Base-by-base conservation (phyloP, 768 basidiomycete genomes). In the Phylloporus rhodoxanthus region DNA sequence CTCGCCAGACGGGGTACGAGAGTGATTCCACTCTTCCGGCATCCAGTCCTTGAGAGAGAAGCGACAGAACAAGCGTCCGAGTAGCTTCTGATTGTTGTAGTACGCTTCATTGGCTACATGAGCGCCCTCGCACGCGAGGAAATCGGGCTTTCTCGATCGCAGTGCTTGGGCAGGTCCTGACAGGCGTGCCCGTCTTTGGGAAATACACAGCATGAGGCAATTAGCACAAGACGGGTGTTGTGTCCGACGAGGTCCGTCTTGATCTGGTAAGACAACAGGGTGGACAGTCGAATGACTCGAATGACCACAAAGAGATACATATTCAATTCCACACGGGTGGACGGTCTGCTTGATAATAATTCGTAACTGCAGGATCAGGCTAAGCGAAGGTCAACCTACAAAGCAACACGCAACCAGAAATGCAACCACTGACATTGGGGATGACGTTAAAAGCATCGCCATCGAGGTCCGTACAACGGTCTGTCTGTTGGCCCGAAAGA, bases 131-230 rank as follows among this genome's bases (percentile, higher is more conserved):
- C 63, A 68, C n/a, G 70, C 69, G 3, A 77, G 59, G 56, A 73
- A 77, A 50, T 77, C 76, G 3, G 76, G 77, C 47, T 59, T 70
- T 6, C 38, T 52, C 52, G 48, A 9, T 33, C 28, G 3, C 59
- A 61, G 3, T 56, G 52, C 51, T 15, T 61, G 2, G 77, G 76
- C 2, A 77, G 54, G 21, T 61, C 51, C 21, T 45, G 28, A 77
- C 77, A 14, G 75, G 58, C 2, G 68, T 67, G 5, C 76, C 76
- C 4, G 69, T 72, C 47, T 78, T 77, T 0, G 66, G 70, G 40
- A 73, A 77, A 58, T 77, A 77, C 2, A 77, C 76, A 5, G 76
- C 76, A n/a, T n/a, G n/a, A n/a, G n/a, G n/a, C 78, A 78, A 3
- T 70, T 61, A 0, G 2, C 0, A 21, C 70, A 71, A 17, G 57